Base-by-base conservation (phyloP, 768 basidiomycete genomes). In the Clitopilus hobsonii region DNA sequence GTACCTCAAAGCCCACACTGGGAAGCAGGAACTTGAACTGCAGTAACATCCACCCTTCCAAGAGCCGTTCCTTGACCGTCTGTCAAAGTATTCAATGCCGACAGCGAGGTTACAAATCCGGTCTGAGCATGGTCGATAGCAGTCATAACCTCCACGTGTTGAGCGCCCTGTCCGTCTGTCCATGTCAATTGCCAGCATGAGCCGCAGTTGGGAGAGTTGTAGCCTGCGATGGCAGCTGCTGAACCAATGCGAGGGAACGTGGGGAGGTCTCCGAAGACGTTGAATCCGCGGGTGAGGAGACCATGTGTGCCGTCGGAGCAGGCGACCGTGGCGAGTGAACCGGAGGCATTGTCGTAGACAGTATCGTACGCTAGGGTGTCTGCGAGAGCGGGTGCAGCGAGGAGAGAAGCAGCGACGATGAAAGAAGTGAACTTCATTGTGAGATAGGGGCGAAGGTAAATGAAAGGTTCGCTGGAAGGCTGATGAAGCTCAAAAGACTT, bases 231-330 rank as follows among this genome's bases (percentile, higher is more conserved):
- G 14, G 67, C 74, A 16, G 64, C 63, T 2, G 71, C 71, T 1
- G 74, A 77, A 18, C 75, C 79, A 55, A 82, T 75, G 63, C 65
- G 60, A 0, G 80, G 78, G 65, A 77, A 82, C 41, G 55, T 63
- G 6, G 78, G 78, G 5, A 82, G 57, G 38, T 66, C 63, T 7
- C 64, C 66, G 52, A 80, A 74, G 20, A 70, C 76, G 3, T 64
- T 68, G 63, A 67, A 79, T 5, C 41, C 41, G 63, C 74, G 62
- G 16, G 66, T 68, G 8, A 68, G 27, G 14, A 82, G 65, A 22
- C 78, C 79, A 52, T 76, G 63, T 20, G 61, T 53, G 16, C 80
- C 79, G 51, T 72, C 68, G 0, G 77, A 79, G 68, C 81, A 82
- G 36, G 74, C 68, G 30, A 79, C 72, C 5, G 51, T 61, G 49